Evolutionary conservation across 352 stramenopile species (phyloP).

Genomic region (Phytopythium aichiense): DNA sequence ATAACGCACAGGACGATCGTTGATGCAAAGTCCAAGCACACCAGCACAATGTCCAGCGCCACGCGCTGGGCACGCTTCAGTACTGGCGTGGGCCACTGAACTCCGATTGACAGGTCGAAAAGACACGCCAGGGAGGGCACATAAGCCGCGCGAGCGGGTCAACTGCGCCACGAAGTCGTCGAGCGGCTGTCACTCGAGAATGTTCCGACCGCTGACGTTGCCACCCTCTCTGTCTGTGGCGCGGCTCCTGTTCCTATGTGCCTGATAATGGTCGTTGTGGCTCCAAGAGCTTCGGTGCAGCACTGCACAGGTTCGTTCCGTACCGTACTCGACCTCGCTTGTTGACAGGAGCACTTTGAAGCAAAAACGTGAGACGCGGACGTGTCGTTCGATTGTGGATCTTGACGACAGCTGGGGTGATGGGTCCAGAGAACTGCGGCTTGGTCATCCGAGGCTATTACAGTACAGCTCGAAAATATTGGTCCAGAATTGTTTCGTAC

Average conservation of each 20-base stretch:
- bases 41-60: neutral
- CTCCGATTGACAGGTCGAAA: neutral
- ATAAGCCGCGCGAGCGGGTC: neutral
- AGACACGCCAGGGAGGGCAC: neutral
- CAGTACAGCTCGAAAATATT: neutral
- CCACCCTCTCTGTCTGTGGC: neutral
- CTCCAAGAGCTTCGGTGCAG: no score
- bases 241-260: no score
- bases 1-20: neutral
- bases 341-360: neutral
- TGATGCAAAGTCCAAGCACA: neutral
- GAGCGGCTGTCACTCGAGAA: neutral
- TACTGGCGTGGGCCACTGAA: no score
- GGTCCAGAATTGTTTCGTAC: neutral
- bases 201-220: neutral
- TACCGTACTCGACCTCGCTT: neutral
- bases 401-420: neutral
- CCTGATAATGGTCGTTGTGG: no score
- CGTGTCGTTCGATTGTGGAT: neutral
- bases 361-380: constrained; percentile 6
- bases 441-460: neutral
- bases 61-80: no score
- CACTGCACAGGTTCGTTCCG: no score
- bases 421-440: neutral
- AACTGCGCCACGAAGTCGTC: neutral